phyloP scores from a whole-genome alignment of 352 stramenopile species.

The Globisporangium polare region DNA sequence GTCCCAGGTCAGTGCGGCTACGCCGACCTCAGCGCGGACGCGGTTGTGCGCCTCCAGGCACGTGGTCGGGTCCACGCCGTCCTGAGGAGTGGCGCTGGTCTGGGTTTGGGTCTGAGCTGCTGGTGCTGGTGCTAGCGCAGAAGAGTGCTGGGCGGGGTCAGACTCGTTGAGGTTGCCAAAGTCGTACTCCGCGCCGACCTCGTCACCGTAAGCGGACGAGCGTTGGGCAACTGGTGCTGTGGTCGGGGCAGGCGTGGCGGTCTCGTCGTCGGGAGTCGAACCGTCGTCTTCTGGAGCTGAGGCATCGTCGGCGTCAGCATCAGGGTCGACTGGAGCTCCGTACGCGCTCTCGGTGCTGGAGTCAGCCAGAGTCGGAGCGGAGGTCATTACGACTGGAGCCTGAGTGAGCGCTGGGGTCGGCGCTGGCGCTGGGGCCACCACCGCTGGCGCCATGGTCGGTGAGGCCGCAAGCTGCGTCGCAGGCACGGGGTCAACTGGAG shows the following conservation, averaged over 20 bases:
- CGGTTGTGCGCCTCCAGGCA: slow-evolving; percentile 14
- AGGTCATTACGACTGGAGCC: neutral
- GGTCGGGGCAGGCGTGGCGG: neutral
- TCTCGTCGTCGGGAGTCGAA: neutral
- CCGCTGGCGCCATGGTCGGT: neutral
- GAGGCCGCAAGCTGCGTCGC: neutral
- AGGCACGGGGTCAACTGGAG: neutral
- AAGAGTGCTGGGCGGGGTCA: neutral
- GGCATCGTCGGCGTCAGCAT: neutral
- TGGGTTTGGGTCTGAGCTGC: neutral
- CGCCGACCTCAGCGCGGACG: slow-evolving; percentile 9
- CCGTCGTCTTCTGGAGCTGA: neutral
- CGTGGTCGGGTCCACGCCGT: slow-evolving; percentile 8
- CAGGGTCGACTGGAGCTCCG: neutral
- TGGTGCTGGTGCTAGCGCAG: too few species aligned
- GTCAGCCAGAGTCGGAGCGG: neutral
- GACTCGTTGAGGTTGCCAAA: neutral
- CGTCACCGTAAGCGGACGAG: neutral
- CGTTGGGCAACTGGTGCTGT: neutral
- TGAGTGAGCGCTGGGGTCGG: neutral
- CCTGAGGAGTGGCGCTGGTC: neutral
- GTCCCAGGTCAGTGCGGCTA: slow-evolving; percentile 12
- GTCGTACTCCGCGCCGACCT: neutral
- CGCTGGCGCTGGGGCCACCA: neutral
- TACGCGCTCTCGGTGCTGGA: neutral